Base-by-base conservation (phyloP, 2,329 filamentous ascomycete species). In the Aspergillus clavatus region DNA sequence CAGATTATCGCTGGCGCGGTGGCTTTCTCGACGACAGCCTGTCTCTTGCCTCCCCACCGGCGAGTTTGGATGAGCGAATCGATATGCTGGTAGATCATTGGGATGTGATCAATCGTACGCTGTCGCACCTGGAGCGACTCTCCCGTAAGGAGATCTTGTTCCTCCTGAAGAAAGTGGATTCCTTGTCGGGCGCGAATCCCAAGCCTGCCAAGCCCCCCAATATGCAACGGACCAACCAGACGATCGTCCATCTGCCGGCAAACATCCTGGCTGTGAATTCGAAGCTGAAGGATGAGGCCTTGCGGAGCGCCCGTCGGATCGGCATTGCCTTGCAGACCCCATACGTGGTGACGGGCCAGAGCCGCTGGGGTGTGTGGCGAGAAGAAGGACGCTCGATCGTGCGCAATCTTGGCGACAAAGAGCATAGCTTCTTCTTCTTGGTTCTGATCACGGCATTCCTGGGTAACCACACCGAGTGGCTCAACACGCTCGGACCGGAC, bases 391-490 rank as follows among this genome's bases (percentile, higher is more conserved):
- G 78, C 50, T 79, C 75, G 62, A 74, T 81, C 33, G 73, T 74
- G n/a, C 71, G 73, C 37, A 74, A 71, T 52, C 71, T 78, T 33
- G 77, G 76, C 24, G 70, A 73, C 40, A 75, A 75, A 57, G 77
- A 81, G 46, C 74, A 80, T 50, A 79, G 78, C 41, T 78, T 79
- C 55, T 81, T 81, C 60, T 77, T 81, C 52, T 72, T 77, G 55
- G 79, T 77, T 19, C 65, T 81, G 10, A 65, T 82, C 23, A 82
- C 79, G 1, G 78, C 78, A 1, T 81, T 81, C 45, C 63, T 82
- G 42, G 79, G 78, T 0, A 79, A 75, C 33, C 78, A 82, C 52
- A 80, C 77, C 0, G 77, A 81, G 53, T 82, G 79, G 79, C 70
- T 82, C 8, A 76, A 74, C 46, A 60, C 70, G 3, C 60, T 81